Percentiles rank a stretch among this genome's conserved stretches.
phyloP scores from a whole-genome alignment of 805 yeast genomes.

The Wickerhamomyces queroliae region DNA sequence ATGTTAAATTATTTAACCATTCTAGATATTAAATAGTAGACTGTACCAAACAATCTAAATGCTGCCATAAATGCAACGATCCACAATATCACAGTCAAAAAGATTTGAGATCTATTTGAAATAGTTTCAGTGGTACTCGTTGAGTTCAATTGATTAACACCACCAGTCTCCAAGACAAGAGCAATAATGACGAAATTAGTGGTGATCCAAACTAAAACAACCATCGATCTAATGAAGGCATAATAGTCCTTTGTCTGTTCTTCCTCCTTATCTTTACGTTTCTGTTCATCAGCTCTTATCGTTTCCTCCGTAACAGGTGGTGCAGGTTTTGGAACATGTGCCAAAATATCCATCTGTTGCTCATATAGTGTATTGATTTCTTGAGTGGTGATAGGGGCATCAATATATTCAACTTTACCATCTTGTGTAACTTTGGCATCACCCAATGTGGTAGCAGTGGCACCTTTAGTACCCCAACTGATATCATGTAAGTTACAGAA shows the following conservation, averaged over 20 bases:
- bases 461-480: conserved; percentile 97
- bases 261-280: conserved; percentile 28
- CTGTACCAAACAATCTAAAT: conserved; percentile 74
- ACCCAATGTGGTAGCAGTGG: conserved; percentile 70
- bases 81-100: conserved; percentile 86
- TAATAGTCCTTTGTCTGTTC: conserved; percentile 75
- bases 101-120: conserved; percentile 48
- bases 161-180: conserved; percentile 80
- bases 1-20: conserved; percentile 18
- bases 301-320: conserved; percentile 23
- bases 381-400: conserved; percentile 66
- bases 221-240: conserved; percentile 84
- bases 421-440: conserved; percentile 67
- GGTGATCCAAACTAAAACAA: conserved; percentile 85
- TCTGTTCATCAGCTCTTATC: conserved; percentile 26
- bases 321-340: conserved; percentile 25
- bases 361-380: conserved; percentile 76
- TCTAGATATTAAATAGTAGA: conserved; percentile 43
- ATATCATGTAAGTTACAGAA: conserved; percentile 95
- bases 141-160: conserved; percentile 41
- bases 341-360: conserved; percentile 55
- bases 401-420: conserved; percentile 57
- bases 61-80: conserved; percentile 87
- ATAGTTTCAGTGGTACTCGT: conserved; percentile 16
- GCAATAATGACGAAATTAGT: conserved; percentile 80